phyloP scores from a whole-genome alignment of 495 filamentous ascomycete genomes.

The Neurospora sp. region DNA sequence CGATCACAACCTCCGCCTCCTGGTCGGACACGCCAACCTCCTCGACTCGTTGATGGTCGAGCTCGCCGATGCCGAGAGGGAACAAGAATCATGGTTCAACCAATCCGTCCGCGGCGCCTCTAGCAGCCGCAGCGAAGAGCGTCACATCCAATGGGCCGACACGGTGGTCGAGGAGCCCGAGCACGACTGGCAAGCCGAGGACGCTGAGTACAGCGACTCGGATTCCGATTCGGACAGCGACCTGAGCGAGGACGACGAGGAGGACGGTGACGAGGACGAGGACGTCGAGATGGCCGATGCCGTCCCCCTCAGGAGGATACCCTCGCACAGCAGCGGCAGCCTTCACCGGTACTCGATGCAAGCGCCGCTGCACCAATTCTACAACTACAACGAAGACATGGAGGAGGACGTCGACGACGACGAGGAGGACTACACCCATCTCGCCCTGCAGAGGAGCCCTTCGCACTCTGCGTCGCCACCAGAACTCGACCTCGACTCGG shows the following conservation, averaged over 20 bases:
- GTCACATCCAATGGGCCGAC: conserved; percentile 84
- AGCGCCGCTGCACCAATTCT: conserved; percentile 2
- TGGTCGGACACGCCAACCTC: conserved; percentile 96
- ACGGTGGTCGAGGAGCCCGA: conserved; percentile 62
- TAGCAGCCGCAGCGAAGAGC: conserved; percentile 39
- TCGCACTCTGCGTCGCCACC: conserved; percentile 58
- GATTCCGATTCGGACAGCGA: conserved; percentile 26
- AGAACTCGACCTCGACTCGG: conserved; percentile 62
- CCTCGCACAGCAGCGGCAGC: conserved; percentile 18
- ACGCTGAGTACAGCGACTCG: conserved; percentile 45
- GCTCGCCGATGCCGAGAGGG: conserved; percentile 84
- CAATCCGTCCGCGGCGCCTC: conserved; percentile 74
- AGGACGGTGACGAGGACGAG: conserved; percentile 33
- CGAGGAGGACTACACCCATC: conserved; percentile 59
- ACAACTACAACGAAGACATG: conserved; percentile 38
- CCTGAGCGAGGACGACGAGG: conserved; percentile 17
- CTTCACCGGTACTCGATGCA: conserved; percentile 9
- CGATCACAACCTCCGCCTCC: conserved; percentile 87
- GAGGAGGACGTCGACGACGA: conserved; percentile 56
- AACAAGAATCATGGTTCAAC: conserved; percentile 98
- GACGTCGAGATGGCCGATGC: conserved; percentile 44
- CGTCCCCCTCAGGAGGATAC: conserved; percentile 35
- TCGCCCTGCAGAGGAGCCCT: conserved; percentile 62
- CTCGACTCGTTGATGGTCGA: conserved; percentile 94
- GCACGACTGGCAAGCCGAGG: conserved; percentile 58